Percentiles rank a stretch among this genome's conserved stretches.
Conservation (phyloP, 805 yeast genomes). For the Kluyveromyces lactis region DNA sequence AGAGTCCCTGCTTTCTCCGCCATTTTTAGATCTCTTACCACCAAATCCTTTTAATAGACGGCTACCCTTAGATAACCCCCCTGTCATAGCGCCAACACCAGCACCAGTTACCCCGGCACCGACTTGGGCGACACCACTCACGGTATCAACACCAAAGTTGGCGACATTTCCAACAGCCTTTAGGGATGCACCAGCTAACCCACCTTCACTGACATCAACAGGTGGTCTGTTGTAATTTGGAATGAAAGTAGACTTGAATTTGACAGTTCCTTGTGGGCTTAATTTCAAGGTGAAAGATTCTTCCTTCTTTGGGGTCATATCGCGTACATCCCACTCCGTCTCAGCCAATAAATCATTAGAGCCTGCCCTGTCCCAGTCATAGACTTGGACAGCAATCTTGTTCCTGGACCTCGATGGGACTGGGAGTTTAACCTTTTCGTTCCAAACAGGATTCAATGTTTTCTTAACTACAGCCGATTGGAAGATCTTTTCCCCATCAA, state of each 20-base stretch:
- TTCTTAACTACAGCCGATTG: conserved; percentile 58
- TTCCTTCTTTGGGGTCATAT: conserved; percentile 38
- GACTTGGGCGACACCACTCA: conserved; percentile 30
- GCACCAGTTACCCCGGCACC: conserved; percentile 35
- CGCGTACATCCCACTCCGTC: conserved; percentile 40
- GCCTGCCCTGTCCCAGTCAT: conserved; percentile 77
- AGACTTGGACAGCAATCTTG: conserved; percentile 40
- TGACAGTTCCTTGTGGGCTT: conserved; percentile 58
- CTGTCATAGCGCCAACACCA: conserved; percentile 37
- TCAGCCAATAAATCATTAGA: conserved; percentile 53
- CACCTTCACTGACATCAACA: conserved; percentile 35
- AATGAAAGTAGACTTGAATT: conserved; percentile 43
- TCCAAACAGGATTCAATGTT: conserved; percentile 69
- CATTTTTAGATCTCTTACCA: conserved; percentile 18
- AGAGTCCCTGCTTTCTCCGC: conserved; percentile 4
- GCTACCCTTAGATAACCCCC: conserved; percentile 43
- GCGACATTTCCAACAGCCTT: conserved; percentile 34
- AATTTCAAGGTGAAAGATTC: conserved; percentile 42
- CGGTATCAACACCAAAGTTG: conserved; percentile 21
- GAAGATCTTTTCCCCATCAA: conserved; percentile 46
- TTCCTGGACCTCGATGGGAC: conserved; percentile 56
- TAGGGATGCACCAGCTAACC: conserved; percentile 39
- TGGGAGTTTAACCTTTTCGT: conserved; percentile 53
- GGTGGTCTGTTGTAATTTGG: conserved; percentile 67
- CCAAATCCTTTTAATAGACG: conserved; percentile 30